These are phyloP conservation scores for Peronospora belbahrii DNA, from an alignment of 352 stramenopile genomes.

Conservation along the genomic window DNA sequence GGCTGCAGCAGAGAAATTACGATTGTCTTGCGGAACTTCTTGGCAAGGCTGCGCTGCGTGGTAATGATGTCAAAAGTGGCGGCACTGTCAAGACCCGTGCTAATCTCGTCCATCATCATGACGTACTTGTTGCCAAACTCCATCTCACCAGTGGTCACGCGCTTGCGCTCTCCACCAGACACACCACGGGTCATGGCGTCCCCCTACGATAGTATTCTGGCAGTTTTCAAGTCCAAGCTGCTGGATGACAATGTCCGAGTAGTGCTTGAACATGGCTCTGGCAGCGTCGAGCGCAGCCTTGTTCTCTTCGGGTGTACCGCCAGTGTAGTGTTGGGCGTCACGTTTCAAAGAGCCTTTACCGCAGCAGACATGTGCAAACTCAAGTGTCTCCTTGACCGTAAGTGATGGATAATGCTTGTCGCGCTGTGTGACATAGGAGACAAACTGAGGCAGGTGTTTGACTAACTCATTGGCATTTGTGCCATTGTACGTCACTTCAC, in stretches of 20 bases:
- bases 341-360: slow-evolving; percentile 11
- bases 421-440: slow-evolving; percentile 32
- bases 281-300: slow-evolving; percentile 18
- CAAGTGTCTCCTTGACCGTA: slow-evolving; percentile 49
- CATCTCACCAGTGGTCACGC: too few relatives aligned
- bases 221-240: slow-evolving; percentile 3
- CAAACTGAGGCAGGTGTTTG: slow-evolving; percentile 27
- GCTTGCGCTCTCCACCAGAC: too few relatives aligned
- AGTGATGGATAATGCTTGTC: slow-evolving; percentile 37
- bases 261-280: slow-evolving; percentile 16
- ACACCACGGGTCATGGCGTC: too few relatives aligned
- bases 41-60: too few relatives aligned
- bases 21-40: too few relatives aligned
- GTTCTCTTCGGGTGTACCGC: slow-evolving; percentile 28
- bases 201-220: neutral
- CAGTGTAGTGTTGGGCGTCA: slow-evolving; percentile 10
- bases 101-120: too few relatives aligned
- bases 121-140: too few relatives aligned
- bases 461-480: neutral
- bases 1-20: too few relatives aligned
- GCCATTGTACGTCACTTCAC: too few relatives aligned
- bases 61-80: too few relatives aligned
- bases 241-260: neutral
- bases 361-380: slow-evolving; percentile 33
- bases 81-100: too few relatives aligned